phyloP scores from a whole-genome alignment of 805 yeast species.

The Lipomyces japonicus region DNA sequence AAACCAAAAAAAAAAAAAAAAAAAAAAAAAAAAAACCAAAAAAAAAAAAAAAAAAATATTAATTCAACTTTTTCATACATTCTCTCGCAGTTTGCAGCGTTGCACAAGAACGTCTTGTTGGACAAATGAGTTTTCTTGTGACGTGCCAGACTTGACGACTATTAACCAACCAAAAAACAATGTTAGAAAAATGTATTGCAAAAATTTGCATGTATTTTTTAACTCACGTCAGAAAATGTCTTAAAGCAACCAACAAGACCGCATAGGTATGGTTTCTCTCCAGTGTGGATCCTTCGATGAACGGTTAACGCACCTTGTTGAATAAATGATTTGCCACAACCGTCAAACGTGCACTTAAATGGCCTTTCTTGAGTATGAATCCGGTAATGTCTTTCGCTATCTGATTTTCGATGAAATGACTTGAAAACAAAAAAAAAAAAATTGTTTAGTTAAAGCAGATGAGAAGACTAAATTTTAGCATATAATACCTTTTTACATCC shows the following conservation, averaged over 20 bases:
- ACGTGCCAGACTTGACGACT: conserved; percentile 57
- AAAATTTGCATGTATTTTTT: background rate
- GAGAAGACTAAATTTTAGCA: background rate
- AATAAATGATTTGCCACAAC: conserved; percentile 77
- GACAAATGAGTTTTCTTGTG: conserved; percentile 63
- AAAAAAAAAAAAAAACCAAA: background rate
- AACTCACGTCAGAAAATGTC: conserved; percentile 55
- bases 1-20: background rate
- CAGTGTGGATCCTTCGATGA: conserved; percentile 84
- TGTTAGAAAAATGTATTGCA: background rate
- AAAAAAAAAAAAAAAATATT: background rate
- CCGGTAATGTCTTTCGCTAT: conserved; percentile 72
- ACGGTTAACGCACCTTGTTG: conserved; percentile 79
- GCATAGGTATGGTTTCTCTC: conserved; percentile 87
- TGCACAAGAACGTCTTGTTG: conserved; percentile 6
- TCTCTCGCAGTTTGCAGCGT: background rate
- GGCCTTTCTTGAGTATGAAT: conserved; percentile 63
- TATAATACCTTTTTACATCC: conserved; percentile 14
- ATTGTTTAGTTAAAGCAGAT: background rate
- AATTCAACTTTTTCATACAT: background rate
- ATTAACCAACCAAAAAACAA: background rate
- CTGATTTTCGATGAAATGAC: conserved; percentile 67
- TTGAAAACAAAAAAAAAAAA: background rate
- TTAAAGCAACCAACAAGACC: conserved; percentile 75
- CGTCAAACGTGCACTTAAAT: conserved; percentile 64